phyloP scores from a whole-genome alignment of 257 asterid genomes.

The Handroanthus guayacan region DNA sequence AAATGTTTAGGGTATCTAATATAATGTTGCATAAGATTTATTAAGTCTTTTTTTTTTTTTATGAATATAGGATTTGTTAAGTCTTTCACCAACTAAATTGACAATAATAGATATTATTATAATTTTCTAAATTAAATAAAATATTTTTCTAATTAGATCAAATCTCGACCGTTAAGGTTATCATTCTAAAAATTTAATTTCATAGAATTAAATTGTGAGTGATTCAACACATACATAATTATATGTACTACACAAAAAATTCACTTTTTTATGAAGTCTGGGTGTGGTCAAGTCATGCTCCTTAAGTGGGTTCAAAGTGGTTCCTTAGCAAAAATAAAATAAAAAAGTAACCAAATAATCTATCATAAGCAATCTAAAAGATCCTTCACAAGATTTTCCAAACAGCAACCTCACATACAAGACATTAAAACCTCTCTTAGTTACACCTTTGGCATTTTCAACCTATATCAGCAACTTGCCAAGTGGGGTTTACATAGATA shows the following conservation, averaged over 20 bases:
- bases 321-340: not conserved
- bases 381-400: constrained; percentile 43
- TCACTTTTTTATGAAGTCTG: not conserved
- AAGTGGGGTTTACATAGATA: constrained; percentile 27
- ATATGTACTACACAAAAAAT: not conserved
- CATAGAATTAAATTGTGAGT: not conserved
- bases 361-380: not conserved
- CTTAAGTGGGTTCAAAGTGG: constrained; percentile 22
- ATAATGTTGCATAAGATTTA: no score
- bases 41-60: no score
- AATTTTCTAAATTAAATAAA: no score
- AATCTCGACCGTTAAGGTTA: no score
- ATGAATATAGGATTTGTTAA: no score
- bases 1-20: no score
- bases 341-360: not conserved
- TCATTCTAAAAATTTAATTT: no score
- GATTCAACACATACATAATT: not conserved
- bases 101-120: no score
- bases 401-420: constrained; percentile 41
- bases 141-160: no score
- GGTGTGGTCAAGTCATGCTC: constrained; percentile 17
- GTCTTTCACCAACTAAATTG: no score
- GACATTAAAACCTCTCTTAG: constrained; percentile 21
- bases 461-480: constrained; percentile 40
- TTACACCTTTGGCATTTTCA: constrained; percentile 32